Evolutionary conservation across 495 filamentous ascomycete genomes (phyloP), one percentile per base, ranked within the genome.

Genomic region (Glonium stellatum): DNA sequence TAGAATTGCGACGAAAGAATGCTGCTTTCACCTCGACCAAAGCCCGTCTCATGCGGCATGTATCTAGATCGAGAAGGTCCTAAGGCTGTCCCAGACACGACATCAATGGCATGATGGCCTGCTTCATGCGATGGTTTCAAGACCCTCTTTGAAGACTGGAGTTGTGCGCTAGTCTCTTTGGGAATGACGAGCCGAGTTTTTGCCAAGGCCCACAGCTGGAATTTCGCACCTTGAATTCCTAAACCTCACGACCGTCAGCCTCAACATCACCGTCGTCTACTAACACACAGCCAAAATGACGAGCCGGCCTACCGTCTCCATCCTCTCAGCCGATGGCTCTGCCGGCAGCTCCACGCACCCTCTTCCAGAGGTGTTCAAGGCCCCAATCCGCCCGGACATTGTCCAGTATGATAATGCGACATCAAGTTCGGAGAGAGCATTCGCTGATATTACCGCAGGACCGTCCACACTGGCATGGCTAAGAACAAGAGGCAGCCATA

Each of bases 401-500:
- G 95, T 98, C 70, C 93, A 97, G 84, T 87, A 51, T 23, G 48
- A 51, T 2, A 31, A 31, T 31, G 27, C 27, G 27, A 31, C 27
- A 31, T 31, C 3, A 31, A 31, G 6, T 31, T 31, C n/a, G 27
- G 27, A 31, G 27, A 31, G 27, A 31, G 27, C 6, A 6, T 31
- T 31, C 27, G 27, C 27, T 31, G 21, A n/a, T 39, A 55, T 36
- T 37, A n/a, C 12, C 15, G 18, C 53, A 25, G 35, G 68, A 71
- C 67, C 61, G 93, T 97, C 71, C 93, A 98, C 83, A 92, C 90
- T 71, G 95, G 95, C 72, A 95, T 98, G 86, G 92, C 92, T 73
- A 98, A 97, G 88, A 98, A 98, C 85, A 96, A 95, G 86, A 86
- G 93, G 76, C 93, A 98, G 83, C 92, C 93, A 60, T 98, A 98